phyloP scores from a whole-genome alignment of 2,329 filamentous ascomycete genomes.

The Neospermospora avenae region DNA sequence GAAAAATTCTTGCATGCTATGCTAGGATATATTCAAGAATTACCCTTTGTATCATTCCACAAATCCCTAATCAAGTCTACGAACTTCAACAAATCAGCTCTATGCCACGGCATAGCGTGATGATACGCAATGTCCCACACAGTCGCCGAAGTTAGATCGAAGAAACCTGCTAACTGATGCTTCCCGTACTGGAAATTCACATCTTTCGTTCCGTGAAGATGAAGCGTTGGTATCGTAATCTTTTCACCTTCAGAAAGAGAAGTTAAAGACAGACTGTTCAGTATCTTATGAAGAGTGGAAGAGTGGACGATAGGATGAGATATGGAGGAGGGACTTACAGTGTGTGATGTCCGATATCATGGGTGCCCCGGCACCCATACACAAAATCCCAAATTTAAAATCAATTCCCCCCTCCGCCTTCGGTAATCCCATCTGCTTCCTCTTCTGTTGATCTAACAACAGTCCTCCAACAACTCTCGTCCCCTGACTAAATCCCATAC shows the following conservation, averaged over 20 bases:
- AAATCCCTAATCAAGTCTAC: constrained; percentile 15
- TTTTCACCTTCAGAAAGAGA: constrained; percentile 1
- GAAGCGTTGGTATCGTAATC: constrained; percentile 21
- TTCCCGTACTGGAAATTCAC: constrained; percentile 19
- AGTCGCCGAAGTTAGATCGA: constrained; percentile 15
- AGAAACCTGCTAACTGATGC: constrained; percentile 18
- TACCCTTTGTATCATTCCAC: background rate
- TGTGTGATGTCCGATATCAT: constrained; percentile 22
- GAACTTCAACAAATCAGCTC: constrained; percentile 19
- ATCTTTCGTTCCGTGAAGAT: constrained; percentile 26
- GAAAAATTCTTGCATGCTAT: background rate
- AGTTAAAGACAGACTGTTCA: background rate
- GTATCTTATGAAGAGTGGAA: too few relatives aligned
- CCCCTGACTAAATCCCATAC: constrained; percentile 30
- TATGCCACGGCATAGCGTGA: constrained; percentile 29
- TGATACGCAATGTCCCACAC: constrained; percentile 27
- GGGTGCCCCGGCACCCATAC: constrained; percentile 22
- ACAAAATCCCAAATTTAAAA: constrained; percentile 26
- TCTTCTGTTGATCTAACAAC: constrained; percentile 24
- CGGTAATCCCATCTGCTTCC: constrained; percentile 18
- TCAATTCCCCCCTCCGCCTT: constrained; percentile 14
- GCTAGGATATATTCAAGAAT: background rate
- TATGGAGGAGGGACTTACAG: constrained; percentile 11
- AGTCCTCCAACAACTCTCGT: constrained; percentile 23
- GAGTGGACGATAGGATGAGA: too few relatives aligned